Evolutionary conservation across 495 filamentous ascomycete species (phyloP).

Genomic region (Pyrenula aspistea): DNA sequence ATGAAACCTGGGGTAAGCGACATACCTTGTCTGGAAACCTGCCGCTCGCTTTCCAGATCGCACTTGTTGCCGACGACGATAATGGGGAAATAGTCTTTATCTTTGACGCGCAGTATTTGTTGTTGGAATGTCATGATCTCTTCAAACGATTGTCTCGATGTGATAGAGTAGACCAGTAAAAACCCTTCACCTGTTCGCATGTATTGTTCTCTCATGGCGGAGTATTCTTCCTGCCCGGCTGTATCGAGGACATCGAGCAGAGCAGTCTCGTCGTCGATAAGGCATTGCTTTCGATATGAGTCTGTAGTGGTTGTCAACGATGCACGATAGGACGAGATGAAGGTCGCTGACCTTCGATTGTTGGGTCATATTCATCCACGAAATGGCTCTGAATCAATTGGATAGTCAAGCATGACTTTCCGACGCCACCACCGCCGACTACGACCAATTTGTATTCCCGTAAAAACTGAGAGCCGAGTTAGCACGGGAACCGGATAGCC

Average conservation of each 20-base stretch:
- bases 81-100: conserved; percentile 98
- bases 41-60: conserved; percentile 84
- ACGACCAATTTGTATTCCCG: conserved; percentile 99
- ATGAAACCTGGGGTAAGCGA: conserved; percentile 7
- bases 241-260: conserved; percentile 96
- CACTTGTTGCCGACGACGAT: conserved; percentile 99
- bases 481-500: background rate
- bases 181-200: conserved; percentile 99
- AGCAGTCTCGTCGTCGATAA: conserved; percentile 95
- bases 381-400: conserved; percentile 98
- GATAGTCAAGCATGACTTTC: conserved; percentile 98
- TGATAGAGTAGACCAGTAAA: conserved; percentile 95
- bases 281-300: conserved; percentile 98
- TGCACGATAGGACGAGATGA: conserved; percentile 11
- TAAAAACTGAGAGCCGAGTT: conserved; percentile 53
- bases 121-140: conserved; percentile 98
- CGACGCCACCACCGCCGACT: conserved; percentile 94
- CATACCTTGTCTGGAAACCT: conserved; percentile 83
- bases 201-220: conserved; percentile 98
- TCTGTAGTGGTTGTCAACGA: conserved; percentile 38
- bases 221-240: conserved; percentile 97
- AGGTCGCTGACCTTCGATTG: conserved; percentile 73
- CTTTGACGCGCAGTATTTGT: conserved; percentile 96
- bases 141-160: conserved; percentile 90
- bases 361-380: conserved; percentile 98